Evolutionary conservation across 2,329 filamentous ascomycete species (phyloP).

Genomic region (Decorospora gaudefroyi): DNA sequence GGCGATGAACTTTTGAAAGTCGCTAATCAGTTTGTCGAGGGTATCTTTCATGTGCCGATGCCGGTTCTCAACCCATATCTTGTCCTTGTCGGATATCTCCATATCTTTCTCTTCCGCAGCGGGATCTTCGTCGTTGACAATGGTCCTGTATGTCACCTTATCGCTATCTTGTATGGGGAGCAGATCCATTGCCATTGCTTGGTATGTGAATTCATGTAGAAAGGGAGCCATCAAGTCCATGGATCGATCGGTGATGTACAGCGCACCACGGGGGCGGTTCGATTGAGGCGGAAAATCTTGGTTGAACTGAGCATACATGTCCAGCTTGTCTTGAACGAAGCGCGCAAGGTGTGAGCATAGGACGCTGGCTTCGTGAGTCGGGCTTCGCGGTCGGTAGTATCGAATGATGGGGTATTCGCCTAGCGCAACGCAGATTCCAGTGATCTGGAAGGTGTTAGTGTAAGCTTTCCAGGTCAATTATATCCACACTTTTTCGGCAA

Average conservation of each 20-base stretch:
- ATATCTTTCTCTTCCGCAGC: constrained; percentile 84
- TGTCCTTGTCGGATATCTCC: constrained; percentile 87
- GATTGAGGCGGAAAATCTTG: constrained; percentile 81
- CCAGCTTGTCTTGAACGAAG: constrained; percentile 89
- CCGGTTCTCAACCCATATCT: constrained; percentile 92
- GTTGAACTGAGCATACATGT: constrained; percentile 84
- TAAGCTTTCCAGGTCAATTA: not conserved
- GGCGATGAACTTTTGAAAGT: constrained; percentile 89
- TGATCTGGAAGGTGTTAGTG: constrained; percentile 61
- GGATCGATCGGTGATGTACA: constrained; percentile 86
- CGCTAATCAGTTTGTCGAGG: constrained; percentile 86
- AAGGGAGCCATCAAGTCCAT: constrained; percentile 91
- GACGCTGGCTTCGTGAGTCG: constrained; percentile 84
- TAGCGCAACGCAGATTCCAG: constrained; percentile 85
- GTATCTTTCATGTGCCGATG: constrained; percentile 98
- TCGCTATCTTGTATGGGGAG: constrained; percentile 86
- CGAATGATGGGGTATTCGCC: constrained; percentile 92
- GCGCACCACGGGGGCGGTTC: constrained; percentile 75
- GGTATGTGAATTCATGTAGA: constrained; percentile 96
- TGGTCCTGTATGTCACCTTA: constrained; percentile 82
- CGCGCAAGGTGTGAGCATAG: constrained; percentile 85
- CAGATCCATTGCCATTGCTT: constrained; percentile 96
- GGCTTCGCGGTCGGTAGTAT: constrained; percentile 78
- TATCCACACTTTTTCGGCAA: constrained; percentile 78
- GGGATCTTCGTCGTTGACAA: constrained; percentile 72